These are phyloP conservation scores for Fusarium heterosporum DNA, from an alignment of 2,329 filamentous ascomycete species.

Conservation along the genomic window DNA sequence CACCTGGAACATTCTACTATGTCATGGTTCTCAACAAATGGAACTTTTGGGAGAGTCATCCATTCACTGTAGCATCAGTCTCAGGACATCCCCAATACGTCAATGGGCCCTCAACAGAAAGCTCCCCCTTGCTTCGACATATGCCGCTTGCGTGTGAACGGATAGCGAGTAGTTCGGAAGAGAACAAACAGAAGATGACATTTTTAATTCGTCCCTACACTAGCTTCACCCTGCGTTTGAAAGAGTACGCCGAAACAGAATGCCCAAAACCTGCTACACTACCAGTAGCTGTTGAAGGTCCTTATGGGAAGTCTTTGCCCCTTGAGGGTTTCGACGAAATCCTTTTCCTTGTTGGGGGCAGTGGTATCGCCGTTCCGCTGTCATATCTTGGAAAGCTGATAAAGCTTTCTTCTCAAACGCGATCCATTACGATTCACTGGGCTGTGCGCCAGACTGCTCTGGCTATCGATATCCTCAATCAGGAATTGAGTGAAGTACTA, in stretches of 20 bases:
- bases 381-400: conserved; percentile 7
- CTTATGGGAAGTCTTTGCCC: conserved; percentile 4
- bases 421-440: conserved; percentile 8
- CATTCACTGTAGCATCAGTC: conserved; percentile 59
- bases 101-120: neutral
- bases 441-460: conserved; percentile 12
- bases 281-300: conserved; percentile 2
- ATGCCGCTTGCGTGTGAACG: rapidly evolving
- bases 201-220: conserved; percentile 61
- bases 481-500: neutral
- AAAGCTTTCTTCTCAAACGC: rapidly evolving
- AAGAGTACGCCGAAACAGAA: neutral
- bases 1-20: conserved; percentile 60
- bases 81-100: conserved; percentile 10
- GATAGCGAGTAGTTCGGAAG: neutral
- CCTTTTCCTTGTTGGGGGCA: conserved; percentile 19
- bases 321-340: neutral
- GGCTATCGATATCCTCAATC: neutral
- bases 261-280: conserved; percentile 1
- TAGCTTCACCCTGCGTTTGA: conserved; percentile 52
- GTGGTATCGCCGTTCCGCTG: conserved; percentile 8
- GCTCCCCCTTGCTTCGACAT: neutral
- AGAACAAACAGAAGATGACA: conserved; percentile 44
- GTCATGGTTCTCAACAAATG: conserved; percentile 55
- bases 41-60: conserved; percentile 62